Conservation (phyloP, 768 basidiomycete species). For the Crassisporium funariophilum region DNA sequence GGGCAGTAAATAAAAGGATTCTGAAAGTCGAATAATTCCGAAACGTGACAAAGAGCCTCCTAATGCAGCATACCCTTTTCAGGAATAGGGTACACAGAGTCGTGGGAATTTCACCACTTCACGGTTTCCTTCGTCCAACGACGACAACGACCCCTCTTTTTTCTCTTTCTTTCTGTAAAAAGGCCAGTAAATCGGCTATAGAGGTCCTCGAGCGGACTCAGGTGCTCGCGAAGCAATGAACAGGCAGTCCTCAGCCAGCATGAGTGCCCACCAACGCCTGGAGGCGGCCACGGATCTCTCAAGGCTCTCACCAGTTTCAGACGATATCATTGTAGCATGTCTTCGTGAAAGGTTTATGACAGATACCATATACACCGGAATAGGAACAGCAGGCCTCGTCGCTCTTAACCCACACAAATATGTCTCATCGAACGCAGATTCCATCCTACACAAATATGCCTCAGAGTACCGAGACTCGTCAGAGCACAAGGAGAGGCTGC, state of each 20-base stretch:
- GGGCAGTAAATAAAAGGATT: too few relatives aligned
- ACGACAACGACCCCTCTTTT: constrained; percentile 13
- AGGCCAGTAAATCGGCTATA: constrained; percentile 1
- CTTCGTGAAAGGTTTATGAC: constrained; percentile 86
- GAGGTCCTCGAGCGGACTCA: constrained; percentile 21
- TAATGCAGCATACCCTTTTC: neutral
- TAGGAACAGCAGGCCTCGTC: constrained; percentile 75
- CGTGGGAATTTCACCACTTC: constrained; percentile 19
- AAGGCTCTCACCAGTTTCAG: constrained; percentile 64
- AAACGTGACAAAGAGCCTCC: too few relatives aligned
- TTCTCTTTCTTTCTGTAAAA: constrained; percentile 13
- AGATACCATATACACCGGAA: constrained; percentile 76
- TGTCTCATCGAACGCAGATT: constrained; percentile 80
- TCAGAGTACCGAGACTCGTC: constrained; percentile 80
- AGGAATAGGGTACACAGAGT: constrained; percentile 1
- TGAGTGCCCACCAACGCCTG: constrained; percentile 64
- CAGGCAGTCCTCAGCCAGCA: constrained; percentile 36
- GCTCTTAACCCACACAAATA: constrained; percentile 95
- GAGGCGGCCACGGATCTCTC: constrained; percentile 75
- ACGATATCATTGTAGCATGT: constrained; percentile 84
- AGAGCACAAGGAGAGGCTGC: constrained; percentile 57
- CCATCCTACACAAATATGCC: constrained; percentile 82
- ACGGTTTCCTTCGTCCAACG: constrained; percentile 15
- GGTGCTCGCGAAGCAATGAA: constrained; percentile 31
- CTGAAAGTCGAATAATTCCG: too few relatives aligned